Base-by-base conservation (phyloP, 1,284 basidiomycete species). In the Prillingera fragicola region DNA sequence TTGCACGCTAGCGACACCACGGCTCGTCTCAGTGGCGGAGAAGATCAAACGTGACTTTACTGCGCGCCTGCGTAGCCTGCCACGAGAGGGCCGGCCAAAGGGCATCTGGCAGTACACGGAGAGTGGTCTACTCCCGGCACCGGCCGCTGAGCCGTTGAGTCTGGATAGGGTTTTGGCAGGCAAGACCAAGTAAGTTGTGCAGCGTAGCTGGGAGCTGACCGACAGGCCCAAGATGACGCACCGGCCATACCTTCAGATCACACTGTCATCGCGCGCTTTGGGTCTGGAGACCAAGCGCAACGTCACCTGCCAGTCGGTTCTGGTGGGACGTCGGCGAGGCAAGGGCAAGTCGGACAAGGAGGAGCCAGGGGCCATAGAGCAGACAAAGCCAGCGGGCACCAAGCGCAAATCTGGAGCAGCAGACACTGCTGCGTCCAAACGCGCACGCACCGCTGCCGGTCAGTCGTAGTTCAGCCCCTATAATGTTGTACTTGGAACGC, bases 101-200 rank as follows among this genome's bases (percentile, higher is more conserved):
- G 62, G 84, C 5, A 67, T 91, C 35, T 80, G 87, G 69, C 87
- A 91, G 63, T 89, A 89, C 69, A 90, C 86, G 55, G 76, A 83
- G 51, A 69, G 84, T 14, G 80, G 81, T 0, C 76, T 65, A 33
- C 63, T 87, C 8, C 39, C 38, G 23, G 27, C 38, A 37, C 73
- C 73, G 27, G 70, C 69, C n/a, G 43, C 44, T 72, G 66, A 36
- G 45, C 51, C 33, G 38, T 45, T 26, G 27, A 54, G 33, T 9
- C 44, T 70, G 28, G 50, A 41, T 19, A 55, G 60, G 8, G 63
- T 66, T 1, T 51, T 74, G 44, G 58, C 60, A 22, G 76, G 79
- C 4, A 78, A 75, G 47, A 79, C 80, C 29, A 76, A 80, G 84
- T 86, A 55, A 54, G 82, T 74, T 1, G n/a, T 4, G 8, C 12